Percentiles rank a stretch among this genome's conserved stretches.
Evolutionary conservation across 495 filamentous ascomycete species (phyloP).

Genomic region (Haplographium delicatum): DNA sequence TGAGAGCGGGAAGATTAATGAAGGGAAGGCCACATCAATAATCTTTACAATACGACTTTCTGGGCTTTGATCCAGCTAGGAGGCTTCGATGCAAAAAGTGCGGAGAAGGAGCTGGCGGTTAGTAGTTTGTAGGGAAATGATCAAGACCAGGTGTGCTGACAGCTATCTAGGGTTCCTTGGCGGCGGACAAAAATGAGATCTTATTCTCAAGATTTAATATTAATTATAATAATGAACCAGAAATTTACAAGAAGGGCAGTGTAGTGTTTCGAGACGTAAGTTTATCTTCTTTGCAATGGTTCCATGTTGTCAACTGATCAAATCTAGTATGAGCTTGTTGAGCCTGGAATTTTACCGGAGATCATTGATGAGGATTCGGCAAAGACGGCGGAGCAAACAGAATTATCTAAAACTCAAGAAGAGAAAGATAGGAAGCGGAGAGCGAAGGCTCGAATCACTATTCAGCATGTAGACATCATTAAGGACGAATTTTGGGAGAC

Average conservation of each 20-base stretch:
- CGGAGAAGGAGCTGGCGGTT: constrained; percentile 73
- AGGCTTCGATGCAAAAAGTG: constrained; percentile 66
- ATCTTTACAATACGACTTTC: constrained; percentile 95
- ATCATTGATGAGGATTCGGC: constrained; percentile 15
- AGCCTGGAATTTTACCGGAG: constrained; percentile 31
- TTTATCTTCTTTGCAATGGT: neutral
- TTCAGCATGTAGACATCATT: constrained; percentile 89
- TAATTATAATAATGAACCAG: constrained; percentile 95
- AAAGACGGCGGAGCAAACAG: constrained; percentile 30
- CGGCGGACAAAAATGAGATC: constrained; percentile 92
- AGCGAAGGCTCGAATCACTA: constrained; percentile 67
- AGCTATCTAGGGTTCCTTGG: constrained; percentile 62
- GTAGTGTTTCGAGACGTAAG: constrained; percentile 79
- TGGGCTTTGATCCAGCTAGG: constrained; percentile 81
- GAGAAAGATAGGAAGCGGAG: constrained; percentile 74
- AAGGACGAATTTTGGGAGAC: constrained; percentile 88
- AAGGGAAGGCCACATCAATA: constrained; percentile 83
- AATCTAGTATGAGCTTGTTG: constrained; percentile 46
- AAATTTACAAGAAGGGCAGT: constrained; percentile 90
- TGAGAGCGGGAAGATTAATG: too few relatives aligned
- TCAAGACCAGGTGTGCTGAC: neutral
- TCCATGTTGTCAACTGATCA: constrained; percentile 10
- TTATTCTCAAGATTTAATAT: constrained; percentile 83
- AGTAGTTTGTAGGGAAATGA: constrained; percentile 14
- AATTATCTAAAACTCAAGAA: constrained; percentile 63